Evolutionary conservation across 345 rosid species (phyloP), one percentile per base, ranked within the genome.

Genomic region (Syzygium grande): DNA sequence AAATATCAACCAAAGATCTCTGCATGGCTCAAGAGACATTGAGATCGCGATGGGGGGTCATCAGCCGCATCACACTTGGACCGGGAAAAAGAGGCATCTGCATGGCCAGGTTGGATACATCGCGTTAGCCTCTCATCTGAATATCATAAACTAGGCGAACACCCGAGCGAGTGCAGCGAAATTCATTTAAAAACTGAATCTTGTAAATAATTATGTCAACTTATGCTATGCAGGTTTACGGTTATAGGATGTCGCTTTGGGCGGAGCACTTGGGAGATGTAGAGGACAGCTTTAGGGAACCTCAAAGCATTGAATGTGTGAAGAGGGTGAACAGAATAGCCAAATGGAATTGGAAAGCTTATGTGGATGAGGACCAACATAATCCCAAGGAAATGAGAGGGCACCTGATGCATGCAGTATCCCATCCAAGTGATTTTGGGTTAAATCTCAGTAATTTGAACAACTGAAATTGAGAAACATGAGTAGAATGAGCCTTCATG

Each of bases 21-120:
- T 95, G 61, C 96, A 93, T 61, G 98, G 98, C 87, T 92, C 98
- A 73, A 92, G 98, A 85, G 98, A 95, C 89, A 95, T 94, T 1
- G 95, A 95, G 88, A 94, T 95, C 25, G 96, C 96, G 4, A 94
- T 94, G 93, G 98, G 98, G 17, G 94, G 95, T 78, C 93, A 94
- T 87, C 96, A 94, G 84, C 94, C 95, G 9, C 87, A 86, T 5
- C 89, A 91, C 58, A 93, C 96, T n/a, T 94, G 98, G 98, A 90
- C 94, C 22, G 51, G 29, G 89, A 93, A 91, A 89, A 84, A 88
- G 34, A 65, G 87, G 84, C 95, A 93, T 85, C 98, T 96, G 0
- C 91, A 46, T 3, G 94, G 96, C 85, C 95, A 95, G 93, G 95
- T 94, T 61, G 79, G 85, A 14, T 41, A 41, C 34, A 38, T 41